phyloP scores from a whole-genome alignment of 768 basidiomycete genomes.

The Mycena maculata region DNA sequence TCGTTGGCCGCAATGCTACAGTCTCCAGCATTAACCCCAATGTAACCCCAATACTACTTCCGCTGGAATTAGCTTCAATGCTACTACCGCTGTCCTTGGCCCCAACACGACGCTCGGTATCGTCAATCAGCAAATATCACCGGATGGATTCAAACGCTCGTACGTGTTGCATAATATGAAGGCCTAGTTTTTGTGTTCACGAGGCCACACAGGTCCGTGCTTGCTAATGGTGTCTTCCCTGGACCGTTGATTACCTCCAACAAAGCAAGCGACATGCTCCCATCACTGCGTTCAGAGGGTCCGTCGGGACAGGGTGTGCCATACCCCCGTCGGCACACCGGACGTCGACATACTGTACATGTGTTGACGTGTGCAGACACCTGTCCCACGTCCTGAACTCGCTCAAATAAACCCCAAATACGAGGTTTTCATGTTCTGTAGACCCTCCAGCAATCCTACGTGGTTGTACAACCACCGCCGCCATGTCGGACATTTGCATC shows the following conservation, averaged over 20 bases:
- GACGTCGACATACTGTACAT: background rate
- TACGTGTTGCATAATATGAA: background rate
- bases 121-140: slow-evolving; percentile 16
- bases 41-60: too few species aligned
- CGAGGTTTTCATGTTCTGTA: too few species aligned
- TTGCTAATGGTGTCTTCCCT: slow-evolving; percentile 28
- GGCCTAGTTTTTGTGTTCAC: background rate
- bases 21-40: too few species aligned
- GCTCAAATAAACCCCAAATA: too few species aligned
- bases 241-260: slow-evolving; percentile 30
- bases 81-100: too few species aligned
- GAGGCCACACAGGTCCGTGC: slow-evolving; percentile 14
- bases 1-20: too few species aligned
- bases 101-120: slow-evolving; percentile 32
- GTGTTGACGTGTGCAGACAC: too few species aligned
- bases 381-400: too few species aligned
- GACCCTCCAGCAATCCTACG: too few species aligned
- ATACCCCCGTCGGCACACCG: background rate
- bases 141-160: slow-evolving; percentile 29
- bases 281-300: background rate
- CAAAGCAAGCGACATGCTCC: slow-evolving; percentile 20
- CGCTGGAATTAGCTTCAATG: too few species aligned
- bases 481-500: too few species aligned
- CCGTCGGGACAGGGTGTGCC: background rate
- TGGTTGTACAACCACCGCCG: too few species aligned